Evolutionary conservation across 148 eudicot genomes (phyloP).

Genomic region (Heliosperma pusillum): DNA sequence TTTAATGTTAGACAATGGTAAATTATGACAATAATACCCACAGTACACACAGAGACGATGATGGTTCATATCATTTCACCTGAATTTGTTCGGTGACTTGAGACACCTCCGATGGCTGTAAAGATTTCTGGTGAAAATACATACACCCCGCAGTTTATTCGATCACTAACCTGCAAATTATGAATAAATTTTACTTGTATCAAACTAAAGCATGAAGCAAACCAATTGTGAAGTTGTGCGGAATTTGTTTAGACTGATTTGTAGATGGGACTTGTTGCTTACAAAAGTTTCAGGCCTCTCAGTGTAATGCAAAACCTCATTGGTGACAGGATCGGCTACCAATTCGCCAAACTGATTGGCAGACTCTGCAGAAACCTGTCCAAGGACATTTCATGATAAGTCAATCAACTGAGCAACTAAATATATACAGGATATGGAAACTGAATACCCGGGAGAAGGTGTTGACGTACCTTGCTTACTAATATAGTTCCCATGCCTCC

Average conservation of each 20-base stretch:
- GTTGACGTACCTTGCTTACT: conserved; percentile 57
- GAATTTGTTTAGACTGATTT: neutral
- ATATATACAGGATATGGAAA: neutral
- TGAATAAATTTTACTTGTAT: neutral
- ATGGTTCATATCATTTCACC: conserved; percentile 29
- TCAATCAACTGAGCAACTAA: neutral
- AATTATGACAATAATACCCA: neutral
- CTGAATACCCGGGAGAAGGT: neutral
- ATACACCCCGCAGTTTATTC: conserved; percentile 72
- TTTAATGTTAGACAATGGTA: conserved; percentile 13
- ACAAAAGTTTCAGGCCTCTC: conserved; percentile 76
- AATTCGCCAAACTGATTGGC: conserved; percentile 71
- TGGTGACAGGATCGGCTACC: conserved; percentile 65
- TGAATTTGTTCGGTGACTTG: conserved; percentile 54
- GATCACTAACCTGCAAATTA: conserved; percentile 63
- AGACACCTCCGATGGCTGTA: conserved; percentile 55
- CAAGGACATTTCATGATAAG: neutral
- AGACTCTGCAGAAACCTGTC: conserved; percentile 62
- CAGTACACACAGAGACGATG: too few species aligned
- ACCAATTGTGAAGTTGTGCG: neutral
- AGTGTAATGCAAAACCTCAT: conserved; percentile 70
- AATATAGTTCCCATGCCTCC: conserved; percentile 70
- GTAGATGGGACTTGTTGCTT: conserved; percentile 20
- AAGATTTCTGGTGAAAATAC: conserved; percentile 64
- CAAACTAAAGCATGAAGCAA: conserved; percentile 1